Evolutionary conservation across 345 rosid genomes (phyloP).

Genomic region (Stellera chamaejasme): DNA sequence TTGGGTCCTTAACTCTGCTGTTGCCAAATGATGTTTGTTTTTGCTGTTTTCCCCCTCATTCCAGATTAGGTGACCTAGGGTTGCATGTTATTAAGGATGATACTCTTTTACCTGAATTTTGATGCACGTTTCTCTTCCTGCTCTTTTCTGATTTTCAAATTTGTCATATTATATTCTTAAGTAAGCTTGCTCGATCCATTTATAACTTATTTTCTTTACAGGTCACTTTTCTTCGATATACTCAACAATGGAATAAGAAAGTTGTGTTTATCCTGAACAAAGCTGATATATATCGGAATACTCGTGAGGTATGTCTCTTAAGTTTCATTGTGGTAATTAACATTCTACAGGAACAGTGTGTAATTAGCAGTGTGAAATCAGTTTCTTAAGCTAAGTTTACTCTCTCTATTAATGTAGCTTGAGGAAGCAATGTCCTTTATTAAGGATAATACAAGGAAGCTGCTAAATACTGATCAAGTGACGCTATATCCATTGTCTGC

Average conservation of each 20-base stretch:
- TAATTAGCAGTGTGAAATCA: not conserved
- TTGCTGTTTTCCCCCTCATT: too few species aligned
- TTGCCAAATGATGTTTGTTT: too few species aligned
- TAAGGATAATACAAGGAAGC: conserved; percentile 62
- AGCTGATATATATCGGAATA: conserved; percentile 78
- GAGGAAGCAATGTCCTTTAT: conserved; percentile 80
- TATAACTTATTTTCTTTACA: conserved; percentile 17
- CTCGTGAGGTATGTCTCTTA: conserved; percentile 51
- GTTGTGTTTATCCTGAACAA: conserved; percentile 85
- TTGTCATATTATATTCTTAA: not conserved
- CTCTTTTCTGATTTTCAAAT: not conserved
- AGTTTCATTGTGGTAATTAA: conserved; percentile 11
- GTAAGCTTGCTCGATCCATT: not conserved
- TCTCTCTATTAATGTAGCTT: conserved; percentile 44
- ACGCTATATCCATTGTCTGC: conserved; percentile 80
- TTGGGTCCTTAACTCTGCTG: too few species aligned
- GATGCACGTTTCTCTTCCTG: not conserved
- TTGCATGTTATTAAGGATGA: too few species aligned
- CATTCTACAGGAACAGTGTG: not conserved
- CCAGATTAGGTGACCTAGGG: too few species aligned
- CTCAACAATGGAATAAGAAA: conserved; percentile 95
- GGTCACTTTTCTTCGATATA: conserved; percentile 90
- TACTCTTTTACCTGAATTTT: too few species aligned
- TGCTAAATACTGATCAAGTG: conserved; percentile 65
- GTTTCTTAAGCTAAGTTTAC: conserved; percentile 5